Conservation (phyloP, 2,329 filamentous ascomycete genomes). For the Rugonectria rugulosa region DNA sequence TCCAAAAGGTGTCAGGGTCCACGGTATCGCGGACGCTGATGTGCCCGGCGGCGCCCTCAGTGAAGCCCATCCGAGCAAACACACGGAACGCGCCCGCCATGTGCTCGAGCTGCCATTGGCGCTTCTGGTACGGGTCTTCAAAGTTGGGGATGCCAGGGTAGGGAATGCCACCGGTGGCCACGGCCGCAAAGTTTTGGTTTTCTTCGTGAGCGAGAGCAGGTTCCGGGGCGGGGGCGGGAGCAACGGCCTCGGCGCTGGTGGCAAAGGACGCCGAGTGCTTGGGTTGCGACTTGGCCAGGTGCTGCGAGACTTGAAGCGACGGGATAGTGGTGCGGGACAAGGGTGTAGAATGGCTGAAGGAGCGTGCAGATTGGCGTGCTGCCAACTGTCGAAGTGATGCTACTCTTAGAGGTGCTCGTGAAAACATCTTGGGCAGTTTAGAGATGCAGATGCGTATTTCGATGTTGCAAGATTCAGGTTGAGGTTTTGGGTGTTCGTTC, state of each 20-base stretch:
- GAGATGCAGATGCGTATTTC: too few relatives aligned
- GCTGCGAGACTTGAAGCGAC: slow-evolving; percentile 6
- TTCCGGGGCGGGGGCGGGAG: slow-evolving; percentile 11
- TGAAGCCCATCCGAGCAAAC: slow-evolving; percentile 56
- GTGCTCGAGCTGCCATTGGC: slow-evolving; percentile 49
- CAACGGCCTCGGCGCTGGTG: slow-evolving; percentile 30
- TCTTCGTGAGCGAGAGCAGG: slow-evolving; percentile 5
- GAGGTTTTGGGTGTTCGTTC: too few relatives aligned
- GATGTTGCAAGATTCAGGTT: too few relatives aligned
- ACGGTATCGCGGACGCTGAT: slow-evolving; percentile 71
- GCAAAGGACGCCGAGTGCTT: slow-evolving; percentile 25
- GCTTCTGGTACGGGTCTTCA: slow-evolving; percentile 51
- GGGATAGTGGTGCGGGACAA: slow-evolving; percentile 7
- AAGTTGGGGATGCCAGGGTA: slow-evolving; percentile 64
- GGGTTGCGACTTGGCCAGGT: not conserved
- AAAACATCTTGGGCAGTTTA: slow-evolving; percentile 27
- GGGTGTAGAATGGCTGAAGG: slow-evolving; percentile 18
- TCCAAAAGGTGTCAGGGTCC: slow-evolving; percentile 67
- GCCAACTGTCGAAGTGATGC: slow-evolving; percentile 22
- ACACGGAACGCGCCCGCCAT: slow-evolving; percentile 57
- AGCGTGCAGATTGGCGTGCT: slow-evolving; percentile 19
- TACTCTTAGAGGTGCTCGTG: slow-evolving; percentile 11
- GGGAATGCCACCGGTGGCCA: slow-evolving; percentile 40
- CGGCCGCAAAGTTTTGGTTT: slow-evolving; percentile 37
- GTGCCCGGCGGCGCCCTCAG: slow-evolving; percentile 70